A percentile compares a stretch with the other conserved stretches of the same genome.
Evolutionary conservation across 768 basidiomycete species (phyloP).

Genomic region (Rubroboletus pulcherrimus): DNA sequence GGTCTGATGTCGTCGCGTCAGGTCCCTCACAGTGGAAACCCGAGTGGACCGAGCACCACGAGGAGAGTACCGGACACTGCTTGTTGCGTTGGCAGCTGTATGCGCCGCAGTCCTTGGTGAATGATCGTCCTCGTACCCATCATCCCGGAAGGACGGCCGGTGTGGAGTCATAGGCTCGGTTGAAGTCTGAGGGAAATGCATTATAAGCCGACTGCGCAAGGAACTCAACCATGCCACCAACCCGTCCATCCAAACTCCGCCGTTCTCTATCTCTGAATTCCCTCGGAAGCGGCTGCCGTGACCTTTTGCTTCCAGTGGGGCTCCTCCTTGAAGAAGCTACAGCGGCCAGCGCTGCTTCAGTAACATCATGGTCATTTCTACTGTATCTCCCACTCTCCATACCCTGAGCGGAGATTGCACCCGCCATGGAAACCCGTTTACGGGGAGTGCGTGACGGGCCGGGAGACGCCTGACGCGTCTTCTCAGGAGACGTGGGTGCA

Average conservation of each 20-base stretch:
- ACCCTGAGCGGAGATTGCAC: conserved; percentile 28
- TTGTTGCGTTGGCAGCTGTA: conserved; percentile 19
- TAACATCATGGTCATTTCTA: conserved; percentile 37
- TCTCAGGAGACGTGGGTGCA: conserved; percentile 45
- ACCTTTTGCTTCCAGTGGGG: conserved; percentile 42
- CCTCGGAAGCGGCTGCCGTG: conserved; percentile 45
- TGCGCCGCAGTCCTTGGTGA: conserved; percentile 25
- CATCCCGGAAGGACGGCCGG: conserved; percentile 24
- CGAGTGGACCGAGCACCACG: conserved; percentile 32
- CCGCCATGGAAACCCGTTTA: conserved; percentile 40
- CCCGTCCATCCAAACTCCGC: conserved; percentile 40
- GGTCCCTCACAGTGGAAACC: conserved; percentile 47
- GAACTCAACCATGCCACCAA: conserved; percentile 21
- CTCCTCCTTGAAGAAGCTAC: conserved; percentile 55
- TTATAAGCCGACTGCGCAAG: neutral
- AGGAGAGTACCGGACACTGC: conserved; percentile 26
- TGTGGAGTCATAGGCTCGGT: conserved; percentile 41
- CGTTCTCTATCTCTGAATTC: conserved; percentile 43
- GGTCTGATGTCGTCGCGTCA: conserved; percentile 46
- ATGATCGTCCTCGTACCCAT: conserved; percentile 18
- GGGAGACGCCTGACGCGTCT: conserved; percentile 36
- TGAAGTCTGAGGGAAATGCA: conserved; percentile 22
- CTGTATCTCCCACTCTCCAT: conserved; percentile 22
- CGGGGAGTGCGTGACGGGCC: conserved; percentile 40
- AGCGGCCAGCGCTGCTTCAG: conserved; percentile 57